phyloP scores from a whole-genome alignment of 805 yeast genomes.

The Phaffomyces antillensis region DNA sequence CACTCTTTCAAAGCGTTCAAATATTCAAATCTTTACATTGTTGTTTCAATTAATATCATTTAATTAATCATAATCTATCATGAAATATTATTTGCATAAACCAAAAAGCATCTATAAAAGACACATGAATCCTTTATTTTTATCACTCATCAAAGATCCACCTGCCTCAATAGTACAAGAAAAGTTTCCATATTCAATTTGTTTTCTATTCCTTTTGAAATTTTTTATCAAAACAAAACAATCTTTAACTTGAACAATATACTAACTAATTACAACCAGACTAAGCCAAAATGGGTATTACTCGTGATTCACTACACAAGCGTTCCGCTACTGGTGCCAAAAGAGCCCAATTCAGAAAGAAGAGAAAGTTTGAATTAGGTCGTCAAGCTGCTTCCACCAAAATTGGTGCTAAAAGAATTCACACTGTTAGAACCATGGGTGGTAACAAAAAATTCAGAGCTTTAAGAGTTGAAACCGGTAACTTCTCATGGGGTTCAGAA shows the following conservation, averaged over 20 bases:
- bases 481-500: constrained; percentile 99
- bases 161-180: not conserved
- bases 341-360: constrained; percentile 99
- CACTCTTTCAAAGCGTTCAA: too few relatives aligned
- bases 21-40: too few relatives aligned
- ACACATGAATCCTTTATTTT: not conserved
- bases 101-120: not conserved
- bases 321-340: constrained; percentile 99
- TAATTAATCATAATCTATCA: too few relatives aligned
- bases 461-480: constrained; percentile 96
- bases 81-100: too few relatives aligned
- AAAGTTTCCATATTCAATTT: not conserved
- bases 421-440: constrained; percentile 99
- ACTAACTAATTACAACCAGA: not conserved
- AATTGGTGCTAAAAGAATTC: constrained; percentile 98
- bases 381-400: constrained; percentile 99
- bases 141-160: not conserved
- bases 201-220: not conserved
- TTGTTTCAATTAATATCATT: too few relatives aligned
- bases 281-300: constrained; percentile 86
- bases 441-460: constrained; percentile 99
- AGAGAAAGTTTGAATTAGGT: constrained; percentile 99
- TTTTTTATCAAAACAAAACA: not conserved
- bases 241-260: not conserved
- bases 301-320: constrained; percentile 99